Percentiles rank a stretch among this genome's conserved stretches.
Conservation (phyloP, 1,284 basidiomycete species). For the Xanthoconium separans region DNA sequence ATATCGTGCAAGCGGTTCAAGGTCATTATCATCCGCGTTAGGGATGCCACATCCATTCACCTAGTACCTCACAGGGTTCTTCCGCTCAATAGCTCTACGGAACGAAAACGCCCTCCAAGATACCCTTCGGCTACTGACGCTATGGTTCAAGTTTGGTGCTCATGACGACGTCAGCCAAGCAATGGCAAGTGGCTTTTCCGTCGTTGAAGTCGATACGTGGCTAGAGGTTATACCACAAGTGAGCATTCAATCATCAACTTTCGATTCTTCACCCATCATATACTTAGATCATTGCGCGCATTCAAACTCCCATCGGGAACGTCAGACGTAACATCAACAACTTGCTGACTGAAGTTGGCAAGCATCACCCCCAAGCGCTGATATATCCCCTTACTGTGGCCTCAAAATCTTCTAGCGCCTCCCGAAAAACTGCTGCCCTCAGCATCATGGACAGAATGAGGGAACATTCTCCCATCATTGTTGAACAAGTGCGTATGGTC, state of each 20-base stretch:
- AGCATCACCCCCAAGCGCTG: slow-evolving; percentile 95
- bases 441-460: slow-evolving; percentile 93
- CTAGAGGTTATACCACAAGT: slow-evolving; percentile 98
- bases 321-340: slow-evolving; percentile 91
- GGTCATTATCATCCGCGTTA: slow-evolving; percentile 48
- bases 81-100: slow-evolving; percentile 90
- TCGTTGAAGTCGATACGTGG: slow-evolving; percentile 97
- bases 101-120: slow-evolving; percentile 95
- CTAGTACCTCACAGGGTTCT: slow-evolving; percentile 65
- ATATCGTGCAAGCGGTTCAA: slow-evolving; percentile 94
- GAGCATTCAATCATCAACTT: slow-evolving; percentile 16
- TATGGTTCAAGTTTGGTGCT: slow-evolving; percentile 99
- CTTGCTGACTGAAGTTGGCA: slow-evolving; percentile 90
- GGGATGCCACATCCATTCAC: slow-evolving; percentile 2
- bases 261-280: not conserved
- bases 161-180: slow-evolving; percentile 91
- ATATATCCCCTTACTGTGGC: slow-evolving; percentile 99
- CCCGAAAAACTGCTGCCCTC: slow-evolving; percentile 83
- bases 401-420: slow-evolving; percentile 88
- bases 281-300: slow-evolving; percentile 91
- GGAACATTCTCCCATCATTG: slow-evolving; percentile 88
- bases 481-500: slow-evolving; percentile 68
- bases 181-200: slow-evolving; percentile 86
- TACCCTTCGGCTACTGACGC: slow-evolving; percentile 87
- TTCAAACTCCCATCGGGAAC: slow-evolving; percentile 89